A percentile compares a stretch with the other conserved stretches of the same genome.
Conservation (phyloP, 2,329 filamentous ascomycete species). For the Didymella pomorum region DNA sequence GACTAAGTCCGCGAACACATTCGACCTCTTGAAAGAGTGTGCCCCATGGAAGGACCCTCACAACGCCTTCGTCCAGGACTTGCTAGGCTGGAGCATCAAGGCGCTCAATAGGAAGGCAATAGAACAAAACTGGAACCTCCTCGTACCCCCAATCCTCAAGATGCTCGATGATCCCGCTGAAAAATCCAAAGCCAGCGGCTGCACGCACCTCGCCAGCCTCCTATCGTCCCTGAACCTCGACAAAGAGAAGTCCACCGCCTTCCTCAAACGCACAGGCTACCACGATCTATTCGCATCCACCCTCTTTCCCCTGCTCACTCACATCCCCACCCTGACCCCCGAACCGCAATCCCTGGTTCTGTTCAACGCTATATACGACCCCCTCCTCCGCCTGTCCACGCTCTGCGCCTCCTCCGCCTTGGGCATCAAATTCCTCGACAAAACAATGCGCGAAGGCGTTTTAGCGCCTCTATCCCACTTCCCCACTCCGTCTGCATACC, state of each 20-base stretch:
- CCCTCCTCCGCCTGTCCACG: conserved; percentile 65
- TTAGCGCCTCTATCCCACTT: conserved; percentile 62
- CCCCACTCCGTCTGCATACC: conserved; percentile 58
- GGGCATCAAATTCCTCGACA: conserved; percentile 53
- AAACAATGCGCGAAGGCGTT: conserved; percentile 53
- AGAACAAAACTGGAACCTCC: conserved; percentile 69
- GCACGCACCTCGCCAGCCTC: conserved; percentile 63
- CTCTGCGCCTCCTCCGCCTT: conserved; percentile 9
- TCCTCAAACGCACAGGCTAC: conserved; percentile 65
- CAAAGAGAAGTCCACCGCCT: conserved; percentile 49
- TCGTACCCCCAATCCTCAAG: conserved; percentile 73
- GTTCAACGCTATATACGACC: conserved; percentile 70
- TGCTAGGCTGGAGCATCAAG: conserved; percentile 69
- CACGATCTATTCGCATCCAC: conserved; percentile 73
- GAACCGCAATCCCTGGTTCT: conserved; percentile 73
- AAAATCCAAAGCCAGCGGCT: conserved; percentile 63
- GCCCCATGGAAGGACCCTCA: conserved; percentile 65
- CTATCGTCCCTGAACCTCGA: conserved; percentile 53
- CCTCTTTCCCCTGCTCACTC: conserved; percentile 75
- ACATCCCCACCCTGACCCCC: conserved; percentile 78
- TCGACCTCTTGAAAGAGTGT: conserved; percentile 65
- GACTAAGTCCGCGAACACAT: conserved; percentile 54
- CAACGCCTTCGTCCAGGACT: conserved; percentile 60
- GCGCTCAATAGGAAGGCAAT: conserved; percentile 60
- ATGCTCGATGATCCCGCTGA: conserved; percentile 71